Evolutionary conservation across 768 basidiomycete genomes (phyloP).

Genomic region (Pleurotus platypus): DNA sequence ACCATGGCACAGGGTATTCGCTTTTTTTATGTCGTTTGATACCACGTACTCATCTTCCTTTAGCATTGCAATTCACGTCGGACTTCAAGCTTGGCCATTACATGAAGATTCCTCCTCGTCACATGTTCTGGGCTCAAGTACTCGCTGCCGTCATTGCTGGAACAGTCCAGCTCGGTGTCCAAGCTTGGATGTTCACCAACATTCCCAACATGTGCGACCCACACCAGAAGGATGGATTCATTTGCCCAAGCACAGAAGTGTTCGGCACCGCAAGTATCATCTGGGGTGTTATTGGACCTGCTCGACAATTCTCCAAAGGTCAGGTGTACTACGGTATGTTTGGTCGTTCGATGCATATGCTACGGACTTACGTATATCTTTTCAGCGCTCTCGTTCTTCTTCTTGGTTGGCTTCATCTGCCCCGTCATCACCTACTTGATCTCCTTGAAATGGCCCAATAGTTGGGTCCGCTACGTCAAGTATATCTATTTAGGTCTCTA

Average conservation of each 20-base stretch:
- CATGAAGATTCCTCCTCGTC: slow-evolving; percentile 70
- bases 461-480: slow-evolving; percentile 61
- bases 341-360: neutral
- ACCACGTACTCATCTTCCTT: neutral
- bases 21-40: neutral
- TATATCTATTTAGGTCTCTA: slow-evolving; percentile 24
- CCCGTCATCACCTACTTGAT: slow-evolving; percentile 55
- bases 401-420: slow-evolving; percentile 67
- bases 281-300: slow-evolving; percentile 81
- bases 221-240: slow-evolving; percentile 58
- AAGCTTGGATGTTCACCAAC: slow-evolving; percentile 70
- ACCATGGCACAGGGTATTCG: slow-evolving; percentile 50
- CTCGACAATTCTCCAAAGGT: slow-evolving; percentile 61
- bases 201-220: slow-evolving; percentile 56
- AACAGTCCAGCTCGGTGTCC: slow-evolving; percentile 72
- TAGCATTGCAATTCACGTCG: slow-evolving; percentile 61
- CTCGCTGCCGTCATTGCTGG: slow-evolving; percentile 65
- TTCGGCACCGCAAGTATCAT: slow-evolving; percentile 80
- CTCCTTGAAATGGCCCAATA: slow-evolving; percentile 57
- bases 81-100: slow-evolving; percentile 82
- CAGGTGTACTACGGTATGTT: slow-evolving; percentile 49
- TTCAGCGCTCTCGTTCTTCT: slow-evolving; percentile 61
- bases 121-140: slow-evolving; percentile 12
- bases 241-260: slow-evolving; percentile 65
- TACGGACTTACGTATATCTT: neutral